Conservation (phyloP, 352 stramenopile species). For the Poterioochromonas sp. region DNA sequence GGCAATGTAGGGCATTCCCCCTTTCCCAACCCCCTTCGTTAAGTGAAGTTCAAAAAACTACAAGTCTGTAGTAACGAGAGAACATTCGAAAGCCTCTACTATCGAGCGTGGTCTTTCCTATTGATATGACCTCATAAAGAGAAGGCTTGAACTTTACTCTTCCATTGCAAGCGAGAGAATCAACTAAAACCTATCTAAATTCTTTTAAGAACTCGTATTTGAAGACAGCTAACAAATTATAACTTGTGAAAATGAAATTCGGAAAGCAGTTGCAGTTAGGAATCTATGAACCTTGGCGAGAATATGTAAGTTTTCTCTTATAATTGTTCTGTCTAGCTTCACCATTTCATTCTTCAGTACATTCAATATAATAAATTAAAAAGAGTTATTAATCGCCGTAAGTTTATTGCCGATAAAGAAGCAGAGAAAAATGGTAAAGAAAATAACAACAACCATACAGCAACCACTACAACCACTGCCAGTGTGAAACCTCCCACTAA, state of each 20-base stretch:
- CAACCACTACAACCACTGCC: background rate
- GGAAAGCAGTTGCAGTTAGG: conserved; percentile 79
- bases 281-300: conserved; percentile 70
- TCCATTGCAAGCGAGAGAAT: too few relatives aligned
- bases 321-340: background rate
- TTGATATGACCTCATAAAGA: too few relatives aligned
- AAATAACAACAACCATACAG: background rate
- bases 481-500: background rate
- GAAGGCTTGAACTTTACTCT: too few relatives aligned
- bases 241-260: conserved; percentile 83
- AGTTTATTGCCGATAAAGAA: conserved; percentile 58
- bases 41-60: too few relatives aligned
- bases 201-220: too few relatives aligned
- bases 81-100: too few relatives aligned
- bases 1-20: too few relatives aligned
- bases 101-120: too few relatives aligned
- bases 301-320: conserved; percentile 55
- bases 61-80: too few relatives aligned
- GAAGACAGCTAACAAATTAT: too few relatives aligned
- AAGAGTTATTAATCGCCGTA: conserved; percentile 72
- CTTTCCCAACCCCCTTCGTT: too few relatives aligned
- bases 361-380: conserved; percentile 63
- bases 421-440: background rate
- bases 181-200: too few relatives aligned
- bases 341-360: conserved; percentile 54